Evolutionary conservation across 2,329 filamentous ascomycete species (phyloP).

Genomic region (Neonectria neomacrospora): DNA sequence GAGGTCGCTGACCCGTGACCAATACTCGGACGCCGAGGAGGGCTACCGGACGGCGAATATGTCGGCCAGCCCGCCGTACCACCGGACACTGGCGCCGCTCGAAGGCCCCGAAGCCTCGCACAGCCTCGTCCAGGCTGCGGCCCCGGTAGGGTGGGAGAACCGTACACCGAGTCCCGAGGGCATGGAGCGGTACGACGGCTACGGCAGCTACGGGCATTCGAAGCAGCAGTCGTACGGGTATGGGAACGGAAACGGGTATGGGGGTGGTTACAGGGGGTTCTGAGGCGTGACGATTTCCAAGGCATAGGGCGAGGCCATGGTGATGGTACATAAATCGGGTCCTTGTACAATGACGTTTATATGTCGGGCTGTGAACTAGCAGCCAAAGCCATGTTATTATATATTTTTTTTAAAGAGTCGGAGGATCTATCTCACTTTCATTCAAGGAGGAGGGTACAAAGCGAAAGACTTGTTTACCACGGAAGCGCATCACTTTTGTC

Average conservation of each 20-base stretch:
- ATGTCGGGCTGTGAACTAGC: conserved; percentile 18
- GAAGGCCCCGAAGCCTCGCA: conserved; percentile 51
- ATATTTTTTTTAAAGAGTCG: conserved; percentile 9
- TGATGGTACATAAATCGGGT: conserved; percentile 17
- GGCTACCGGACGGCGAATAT: conserved; percentile 34
- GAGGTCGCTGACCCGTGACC: conserved; percentile 50
- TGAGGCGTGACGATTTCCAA: conserved; percentile 31
- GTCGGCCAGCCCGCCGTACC: conserved; percentile 44
- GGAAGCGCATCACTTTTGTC: conserved; percentile 45
- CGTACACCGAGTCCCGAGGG: conserved; percentile 31
- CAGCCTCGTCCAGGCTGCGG: conserved; percentile 53
- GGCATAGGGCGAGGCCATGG: conserved; percentile 18
- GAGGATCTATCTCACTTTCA: conserved; percentile 27
- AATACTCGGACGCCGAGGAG: conserved; percentile 43
- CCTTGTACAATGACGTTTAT: conserved; percentile 27
- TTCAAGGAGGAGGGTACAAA: conserved; percentile 32
- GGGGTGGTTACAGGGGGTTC: conserved; percentile 42
- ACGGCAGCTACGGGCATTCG: conserved; percentile 35
- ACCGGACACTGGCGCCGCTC: conserved; percentile 54
- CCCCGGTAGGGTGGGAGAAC: conserved; percentile 52
- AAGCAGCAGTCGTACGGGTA: conserved; percentile 38
- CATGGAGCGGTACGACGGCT: conserved; percentile 32
- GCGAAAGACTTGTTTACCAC: conserved; percentile 43
- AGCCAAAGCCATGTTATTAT: conserved; percentile 1
- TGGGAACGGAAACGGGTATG: conserved; percentile 38